phyloP scores from a whole-genome alignment of 2,329 filamentous ascomycete species.

The Aspergillus chevalieri region DNA sequence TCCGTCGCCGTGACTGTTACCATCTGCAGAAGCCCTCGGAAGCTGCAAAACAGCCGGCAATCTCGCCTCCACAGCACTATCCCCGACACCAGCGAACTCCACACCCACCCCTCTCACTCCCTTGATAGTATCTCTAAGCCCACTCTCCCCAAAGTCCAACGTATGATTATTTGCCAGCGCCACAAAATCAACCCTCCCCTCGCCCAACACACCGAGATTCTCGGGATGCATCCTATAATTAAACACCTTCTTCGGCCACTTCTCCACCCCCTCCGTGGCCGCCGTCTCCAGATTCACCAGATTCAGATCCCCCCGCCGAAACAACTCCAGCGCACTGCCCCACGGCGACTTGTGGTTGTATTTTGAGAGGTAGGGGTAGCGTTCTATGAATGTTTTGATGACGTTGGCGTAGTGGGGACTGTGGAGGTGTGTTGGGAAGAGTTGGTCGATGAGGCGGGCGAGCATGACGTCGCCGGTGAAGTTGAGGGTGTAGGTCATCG shows the following conservation, averaged over 20 bases:
- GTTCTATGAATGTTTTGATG: conserved; percentile 12
- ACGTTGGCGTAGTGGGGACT: conserved; percentile 19
- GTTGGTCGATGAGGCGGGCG: conserved; percentile 36
- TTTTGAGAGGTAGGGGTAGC: conserved; percentile 15
- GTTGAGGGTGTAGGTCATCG: conserved; percentile 20
- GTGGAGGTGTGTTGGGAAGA: conserved; percentile 29
- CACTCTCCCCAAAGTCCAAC: conserved; percentile 30
- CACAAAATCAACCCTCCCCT: conserved; percentile 28
- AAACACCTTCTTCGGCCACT: conserved; percentile 36
- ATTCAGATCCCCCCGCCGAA: conserved; percentile 27
- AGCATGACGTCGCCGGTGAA: conserved; percentile 39
- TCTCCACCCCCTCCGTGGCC: conserved; percentile 23
- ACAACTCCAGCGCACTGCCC: conserved; percentile 29
- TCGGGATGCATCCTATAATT: conserved; percentile 38
- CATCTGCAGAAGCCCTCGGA: conserved; percentile 4
- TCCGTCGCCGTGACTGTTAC: neutral
- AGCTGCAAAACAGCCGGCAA: conserved; percentile 24
- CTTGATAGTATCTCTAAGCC: conserved; percentile 30
- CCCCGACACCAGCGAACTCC: conserved; percentile 27
- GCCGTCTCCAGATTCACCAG: conserved; percentile 39
- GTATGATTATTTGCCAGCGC: conserved; percentile 37
- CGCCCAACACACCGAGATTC: conserved; percentile 27
- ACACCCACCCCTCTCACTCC: conserved; percentile 21
- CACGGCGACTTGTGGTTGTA: conserved; percentile 27
- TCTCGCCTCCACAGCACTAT: conserved; percentile 21